phyloP scores from a whole-genome alignment of 169 alveolate species.

The Plasmodium sp. region DNA sequence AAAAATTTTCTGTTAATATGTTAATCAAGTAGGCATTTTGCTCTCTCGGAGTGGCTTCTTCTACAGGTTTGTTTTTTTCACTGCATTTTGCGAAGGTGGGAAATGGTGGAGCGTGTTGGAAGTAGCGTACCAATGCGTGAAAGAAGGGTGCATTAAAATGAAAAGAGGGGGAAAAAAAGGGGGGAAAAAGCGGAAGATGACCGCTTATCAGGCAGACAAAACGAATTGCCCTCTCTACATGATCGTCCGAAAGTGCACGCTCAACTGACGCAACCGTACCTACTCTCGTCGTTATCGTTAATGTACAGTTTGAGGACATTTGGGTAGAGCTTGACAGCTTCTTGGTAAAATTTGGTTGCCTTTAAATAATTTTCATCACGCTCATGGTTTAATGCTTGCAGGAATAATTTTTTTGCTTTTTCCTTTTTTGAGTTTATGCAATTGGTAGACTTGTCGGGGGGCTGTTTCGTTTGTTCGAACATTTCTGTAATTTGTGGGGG shows the following conservation, averaged over 20 bases:
- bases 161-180: neutral
- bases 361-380: slow-evolving; percentile 68
- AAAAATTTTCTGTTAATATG: slow-evolving; percentile 36
- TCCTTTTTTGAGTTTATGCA: slow-evolving; percentile 31
- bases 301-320: slow-evolving; percentile 23
- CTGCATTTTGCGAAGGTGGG: neutral
- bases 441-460: neutral
- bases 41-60: neutral
- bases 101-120: neutral
- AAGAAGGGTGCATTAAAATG: neutral
- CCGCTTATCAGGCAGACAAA: neutral
- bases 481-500: neutral
- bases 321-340: slow-evolving; percentile 59
- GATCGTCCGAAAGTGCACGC: neutral
- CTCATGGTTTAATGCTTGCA: slow-evolving; percentile 57
- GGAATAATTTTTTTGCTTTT: slow-evolving; percentile 42
- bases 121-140: too few species aligned
- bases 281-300: neutral
- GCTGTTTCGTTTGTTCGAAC: slow-evolving; percentile 37
- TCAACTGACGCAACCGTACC: neutral
- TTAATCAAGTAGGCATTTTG: slow-evolving; percentile 11
- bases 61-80: slow-evolving; percentile 14
- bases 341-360: slow-evolving; percentile 53
- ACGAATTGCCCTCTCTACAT: neutral
- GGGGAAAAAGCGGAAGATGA: neutral